Conservation (phyloP, 805 yeast species). For the Pichia cabralensis region DNA sequence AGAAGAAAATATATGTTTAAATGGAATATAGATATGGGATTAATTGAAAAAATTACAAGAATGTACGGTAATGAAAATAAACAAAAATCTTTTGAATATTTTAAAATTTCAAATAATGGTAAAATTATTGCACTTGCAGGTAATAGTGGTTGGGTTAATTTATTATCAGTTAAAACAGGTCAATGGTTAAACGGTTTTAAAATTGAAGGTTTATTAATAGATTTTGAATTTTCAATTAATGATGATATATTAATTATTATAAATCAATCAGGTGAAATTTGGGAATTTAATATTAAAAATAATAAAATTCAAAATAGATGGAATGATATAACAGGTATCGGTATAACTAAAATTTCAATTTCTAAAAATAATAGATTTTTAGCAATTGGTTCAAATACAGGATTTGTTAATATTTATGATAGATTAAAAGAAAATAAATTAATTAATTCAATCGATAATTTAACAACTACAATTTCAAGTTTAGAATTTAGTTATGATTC, state of each 20-base stretch:
- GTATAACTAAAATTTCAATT: conserved; percentile 64
- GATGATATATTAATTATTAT: conserved; percentile 40
- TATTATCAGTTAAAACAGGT: conserved; percentile 68
- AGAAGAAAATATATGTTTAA: conserved; percentile 86
- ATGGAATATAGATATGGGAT: conserved; percentile 62
- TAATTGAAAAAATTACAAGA: conserved; percentile 76
- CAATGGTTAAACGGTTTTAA: conserved; percentile 83
- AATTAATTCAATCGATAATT: conserved; percentile 57
- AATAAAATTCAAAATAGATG: conserved; percentile 54
- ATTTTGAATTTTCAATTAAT: conserved; percentile 59
- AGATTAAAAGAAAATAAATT: conserved; percentile 39
- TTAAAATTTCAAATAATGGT: conserved; percentile 69
- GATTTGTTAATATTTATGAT: conserved; percentile 84
- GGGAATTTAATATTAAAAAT: conserved; percentile 63
- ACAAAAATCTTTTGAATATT: conserved; percentile 82
- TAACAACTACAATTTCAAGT: conserved; percentile 71
- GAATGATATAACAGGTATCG: conserved; percentile 81
- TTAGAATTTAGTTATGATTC: conserved; percentile 78
- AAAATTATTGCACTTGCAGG: conserved; percentile 67
- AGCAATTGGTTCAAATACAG: conserved; percentile 84
- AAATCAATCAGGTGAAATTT: conserved; percentile 76
- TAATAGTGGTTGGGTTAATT: conserved; percentile 83
- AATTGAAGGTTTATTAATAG: conserved; percentile 78
- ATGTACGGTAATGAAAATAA: conserved; percentile 84
- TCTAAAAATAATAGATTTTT: conserved; percentile 54